These are phyloP conservation scores for Colletotrichum cuscutae DNA, from an alignment of 2,329 filamentous ascomycete species.

Conservation along the genomic window DNA sequence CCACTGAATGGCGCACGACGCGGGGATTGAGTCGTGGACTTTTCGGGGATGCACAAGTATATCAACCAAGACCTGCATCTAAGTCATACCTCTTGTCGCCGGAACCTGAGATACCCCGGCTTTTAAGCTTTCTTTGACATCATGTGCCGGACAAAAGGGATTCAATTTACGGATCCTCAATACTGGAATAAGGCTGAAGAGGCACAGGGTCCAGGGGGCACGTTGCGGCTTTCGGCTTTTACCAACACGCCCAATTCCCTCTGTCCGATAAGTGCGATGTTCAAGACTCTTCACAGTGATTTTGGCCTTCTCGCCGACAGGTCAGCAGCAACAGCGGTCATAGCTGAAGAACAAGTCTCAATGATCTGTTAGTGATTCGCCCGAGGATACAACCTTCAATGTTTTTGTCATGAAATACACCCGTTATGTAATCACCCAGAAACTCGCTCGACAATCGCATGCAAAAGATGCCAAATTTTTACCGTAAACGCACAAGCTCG, in stretches of 20 bases:
- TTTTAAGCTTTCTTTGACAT: background rate
- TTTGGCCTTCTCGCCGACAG: background rate
- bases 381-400: background rate
- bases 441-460: slow-evolving; percentile 34
- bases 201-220: background rate
- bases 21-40: slow-evolving; percentile 4
- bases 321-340: background rate
- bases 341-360: background rate
- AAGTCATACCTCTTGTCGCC: too few species aligned
- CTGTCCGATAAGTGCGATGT: background rate
- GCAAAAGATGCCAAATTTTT: slow-evolving; percentile 1
- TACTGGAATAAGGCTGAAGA: too few species aligned
- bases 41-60: background rate
- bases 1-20: background rate
- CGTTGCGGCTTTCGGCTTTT: background rate
- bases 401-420: too few species aligned
- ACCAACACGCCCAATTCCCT: background rate
- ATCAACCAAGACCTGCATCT: background rate
- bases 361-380: background rate
- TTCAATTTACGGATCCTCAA: too few species aligned
- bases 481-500: background rate
- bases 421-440: background rate
- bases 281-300: background rate
- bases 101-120: background rate
- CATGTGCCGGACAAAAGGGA: background rate